A percentile compares a stretch with the other conserved stretches of the same genome.
phyloP scores from a whole-genome alignment of 495 filamentous ascomycete species.

The Cryomyces antarcticus region DNA sequence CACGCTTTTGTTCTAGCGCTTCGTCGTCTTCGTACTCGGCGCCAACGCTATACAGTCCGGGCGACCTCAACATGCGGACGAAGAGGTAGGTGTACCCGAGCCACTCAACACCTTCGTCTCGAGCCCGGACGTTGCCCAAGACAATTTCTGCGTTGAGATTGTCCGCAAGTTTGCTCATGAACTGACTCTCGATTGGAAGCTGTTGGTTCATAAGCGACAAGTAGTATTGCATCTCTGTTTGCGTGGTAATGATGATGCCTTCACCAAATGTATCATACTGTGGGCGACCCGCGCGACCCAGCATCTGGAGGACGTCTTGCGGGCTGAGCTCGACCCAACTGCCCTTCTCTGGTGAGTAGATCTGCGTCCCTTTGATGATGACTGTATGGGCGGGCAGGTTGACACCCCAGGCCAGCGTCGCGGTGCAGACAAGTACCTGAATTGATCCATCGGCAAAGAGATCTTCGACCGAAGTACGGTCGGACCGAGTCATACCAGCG shows the following conservation, averaged over 20 bases:
- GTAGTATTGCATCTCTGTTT: slow-evolving; percentile 89
- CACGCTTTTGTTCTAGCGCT: slow-evolving; percentile 82
- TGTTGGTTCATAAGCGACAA: slow-evolving; percentile 92
- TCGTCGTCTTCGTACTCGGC: slow-evolving; percentile 87
- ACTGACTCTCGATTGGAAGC: slow-evolving; percentile 90
- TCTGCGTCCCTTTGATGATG: slow-evolving; percentile 92
- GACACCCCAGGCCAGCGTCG: slow-evolving; percentile 90
- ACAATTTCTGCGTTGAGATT: slow-evolving; percentile 97
- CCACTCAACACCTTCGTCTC: slow-evolving; percentile 96
- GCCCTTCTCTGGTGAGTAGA: slow-evolving; percentile 97
- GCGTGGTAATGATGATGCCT: slow-evolving; percentile 94
- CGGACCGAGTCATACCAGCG: slow-evolving; percentile 81
- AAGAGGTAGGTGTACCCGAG: slow-evolving; percentile 97
- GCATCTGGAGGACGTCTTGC: slow-evolving; percentile 96
- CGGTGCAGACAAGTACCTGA: slow-evolving; percentile 92
- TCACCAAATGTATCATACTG: slow-evolving; percentile 97
- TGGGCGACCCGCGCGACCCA: slow-evolving; percentile 86
- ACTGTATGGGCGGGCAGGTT: slow-evolving; percentile 89
- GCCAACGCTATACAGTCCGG: slow-evolving; percentile 87
- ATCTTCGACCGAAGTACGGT: slow-evolving; percentile 87
- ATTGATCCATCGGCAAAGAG: slow-evolving; percentile 79
- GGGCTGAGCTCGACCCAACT: slow-evolving; percentile 96
- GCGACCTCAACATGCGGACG: slow-evolving; percentile 91
- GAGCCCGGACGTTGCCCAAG: slow-evolving; percentile 75
- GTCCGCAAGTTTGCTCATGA: slow-evolving; percentile 81